Base-by-base conservation (phyloP, 2,329 filamentous ascomycete species). In the Ophiostoma australiae region DNA sequence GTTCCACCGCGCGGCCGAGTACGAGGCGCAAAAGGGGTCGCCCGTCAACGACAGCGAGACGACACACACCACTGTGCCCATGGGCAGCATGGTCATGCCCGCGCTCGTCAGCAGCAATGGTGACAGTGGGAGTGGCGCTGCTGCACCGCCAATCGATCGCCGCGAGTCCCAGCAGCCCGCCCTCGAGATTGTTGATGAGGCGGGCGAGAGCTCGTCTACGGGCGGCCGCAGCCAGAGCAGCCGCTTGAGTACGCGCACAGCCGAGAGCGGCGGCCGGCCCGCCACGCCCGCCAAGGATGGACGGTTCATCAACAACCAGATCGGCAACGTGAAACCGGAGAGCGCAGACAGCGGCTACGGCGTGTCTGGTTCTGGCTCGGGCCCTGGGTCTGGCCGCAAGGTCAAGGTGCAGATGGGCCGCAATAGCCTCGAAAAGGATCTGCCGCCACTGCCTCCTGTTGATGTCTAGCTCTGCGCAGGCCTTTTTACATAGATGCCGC, bases 171-270 rank as follows among this genome's bases (percentile, higher is more conserved):
- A 84, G 81, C 27, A 78, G 76, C 78, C 78, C 77, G 85, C 81
- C 1, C 81, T 98, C 1, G 94, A 94, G 0, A 90, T 97, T 11
- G 93, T 98, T 7, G 92, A 97, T 75, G 94, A 98, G 80, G 90
- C 89, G n/a, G 91, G 89, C 5, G 94, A 97, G 79, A 89, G 84
- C 11, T 87, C 85, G 8, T 92, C 90, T 72, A 85, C 88, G 33
- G 87, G 88, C 1, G 86, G 84, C 39, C 84, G 85, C 70, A 87
- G 86, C 76, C 84, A 83, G 31, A 81, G 82, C 72, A 86, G 85
- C 72, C 79, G 77, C 23, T 73, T 75, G 11, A 77, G 72, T 70
- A 77, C 75, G 69, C 69, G 55, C 37, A 72, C 68, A 13, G 17
- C 35, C 5, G 79, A 78, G 67, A 78, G 75, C 66, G 73, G 77